Evolutionary conservation across 441 rosid genomes (phyloP), one percentile per base, ranked within the genome.

Genomic region (Mallotus repandus): DNA sequence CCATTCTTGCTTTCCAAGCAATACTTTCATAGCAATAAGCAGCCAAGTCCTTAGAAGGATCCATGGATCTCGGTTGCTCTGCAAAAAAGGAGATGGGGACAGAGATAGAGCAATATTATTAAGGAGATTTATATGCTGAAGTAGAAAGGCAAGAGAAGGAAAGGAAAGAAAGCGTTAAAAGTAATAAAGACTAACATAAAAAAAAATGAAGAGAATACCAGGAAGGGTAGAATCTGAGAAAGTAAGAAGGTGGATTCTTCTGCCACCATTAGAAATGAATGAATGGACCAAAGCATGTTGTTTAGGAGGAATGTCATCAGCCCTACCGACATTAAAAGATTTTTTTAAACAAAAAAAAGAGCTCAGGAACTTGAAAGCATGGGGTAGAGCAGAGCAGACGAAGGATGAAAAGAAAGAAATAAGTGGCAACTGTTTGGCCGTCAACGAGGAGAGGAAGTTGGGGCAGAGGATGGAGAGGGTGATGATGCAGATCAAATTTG

Each of bases 1-100:
- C 90, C 87, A 85, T 81, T 64, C 89, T 84, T 69, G 88, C 89
- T 63, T 88, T 91, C 97, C 97, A 91, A 66, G 92, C 89, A 69
- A 88, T 83, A 79, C 90, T 91, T 69, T 90, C 97, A 57, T 86
- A 89, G 69, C 97, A 92, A 71, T 89, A 88, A 63, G 86, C 92
- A 50, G 91, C 87, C 70, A 89, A 82, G 77, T 91, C 89, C 82
- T 89, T 89, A 64, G 85, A 83, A 73, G 94, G 92, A 69, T 84
- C 87, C 95, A 87, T 71, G 69, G 88, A 78, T 80, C 92, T 84
- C 35, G 85, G 83, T 59, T 84, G 91, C 76, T 77, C 93, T 88
- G 81, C 63, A 66, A 25, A 68, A 54, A 7, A 7, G 41, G 41
- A 38, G 41, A 6, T 25, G 62, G 14, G 43, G 35, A 49, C 45